Base-by-base conservation (phyloP, 768 basidiomycete genomes). In the Tricholoma hemisulphureum region DNA sequence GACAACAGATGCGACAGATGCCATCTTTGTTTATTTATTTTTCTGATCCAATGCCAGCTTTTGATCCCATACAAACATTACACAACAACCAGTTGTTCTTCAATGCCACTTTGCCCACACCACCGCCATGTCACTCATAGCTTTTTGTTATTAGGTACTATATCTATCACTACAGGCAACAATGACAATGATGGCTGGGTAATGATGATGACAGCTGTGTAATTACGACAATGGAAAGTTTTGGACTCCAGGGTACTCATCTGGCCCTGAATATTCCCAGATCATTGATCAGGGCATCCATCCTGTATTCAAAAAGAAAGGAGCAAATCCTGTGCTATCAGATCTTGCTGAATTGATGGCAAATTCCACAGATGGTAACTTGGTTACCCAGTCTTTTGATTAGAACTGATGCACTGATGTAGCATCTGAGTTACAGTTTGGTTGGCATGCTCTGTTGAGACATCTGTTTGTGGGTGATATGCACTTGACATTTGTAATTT, bases 321-420 rank as follows among this genome's bases (percentile, higher is more conserved):
- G 77, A 2, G 72, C 49, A 54, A 65, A 74, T 6, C 73, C 72
- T 0, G 75, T 77, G 0, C 67, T 66, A 8, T 70, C 68, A 0
- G 74, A 73, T 0, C 65, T 35, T 1, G 75, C 72, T 1, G 46
- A 55, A 52, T 78, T 78, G 10, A 77, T 65, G 0, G 77, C 73
- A 63, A 76, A 76, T 57, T 77, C 73, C 24, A 75, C 72, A 4
- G 14, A 64, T 1, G 71, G 67, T 23, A 75, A 39, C 23, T 64
- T 65, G 0, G 32, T 2, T 0, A 63, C 66, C 73, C 72, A 77
- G 45, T 71, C 65, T 26, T 60, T 58, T 73, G 70, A 28, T 63
- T 58, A 1, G 56, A 51, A 1, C 49, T 16, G 0, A 73, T 57
- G 37, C 67, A 70, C 32, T 63, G 61, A 32, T 65, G n/a, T 13